Conservation (phyloP, 768 basidiomycete species). For the Filobasidium floriforme region DNA sequence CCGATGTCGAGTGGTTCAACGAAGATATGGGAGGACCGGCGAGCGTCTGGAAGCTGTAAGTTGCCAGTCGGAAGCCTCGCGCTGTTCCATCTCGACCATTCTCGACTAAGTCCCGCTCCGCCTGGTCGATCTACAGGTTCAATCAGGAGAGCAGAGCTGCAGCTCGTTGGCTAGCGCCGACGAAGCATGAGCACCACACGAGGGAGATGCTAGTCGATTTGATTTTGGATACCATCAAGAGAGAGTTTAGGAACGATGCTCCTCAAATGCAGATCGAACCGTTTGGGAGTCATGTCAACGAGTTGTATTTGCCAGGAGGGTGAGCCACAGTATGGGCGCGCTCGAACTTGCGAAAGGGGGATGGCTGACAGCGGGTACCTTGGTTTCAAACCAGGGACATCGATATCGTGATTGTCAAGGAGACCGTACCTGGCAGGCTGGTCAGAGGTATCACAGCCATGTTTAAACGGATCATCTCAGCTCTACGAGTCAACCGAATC, state of each 20-base stretch:
- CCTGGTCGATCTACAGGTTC: conserved; percentile 49
- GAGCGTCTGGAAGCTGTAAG: conserved; percentile 12
- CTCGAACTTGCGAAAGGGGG: conserved; percentile 7
- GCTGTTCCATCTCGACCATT: neutral
- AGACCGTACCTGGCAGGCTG: neutral
- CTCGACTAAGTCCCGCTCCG: neutral
- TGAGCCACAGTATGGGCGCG: conserved; percentile 47
- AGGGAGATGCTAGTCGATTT: conserved; percentile 52
- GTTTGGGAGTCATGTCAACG: conserved; percentile 89
- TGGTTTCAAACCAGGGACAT: conserved; percentile 61
- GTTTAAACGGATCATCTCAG: conserved; percentile 67
- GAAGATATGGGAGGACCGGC: conserved; percentile 5
- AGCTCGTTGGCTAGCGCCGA: conserved; percentile 77
- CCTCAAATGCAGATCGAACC: conserved; percentile 54
- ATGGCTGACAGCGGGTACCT: no score
- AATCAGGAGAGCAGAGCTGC: conserved; percentile 81
- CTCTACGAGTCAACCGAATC: conserved; percentile 65
- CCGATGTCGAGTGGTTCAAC: conserved; percentile 56
- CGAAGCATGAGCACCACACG: conserved; percentile 60
- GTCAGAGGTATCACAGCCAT: conserved; percentile 41
- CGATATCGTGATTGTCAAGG: conserved; percentile 65
- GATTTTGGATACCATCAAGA: conserved; percentile 59
- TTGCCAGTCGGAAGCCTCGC: neutral
- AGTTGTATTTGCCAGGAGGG: conserved; percentile 87
- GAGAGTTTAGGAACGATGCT: conserved; percentile 65